These are phyloP conservation scores for Discostella stelligera DNA, from an alignment of 352 stramenopile species.

Conservation along the genomic window DNA sequence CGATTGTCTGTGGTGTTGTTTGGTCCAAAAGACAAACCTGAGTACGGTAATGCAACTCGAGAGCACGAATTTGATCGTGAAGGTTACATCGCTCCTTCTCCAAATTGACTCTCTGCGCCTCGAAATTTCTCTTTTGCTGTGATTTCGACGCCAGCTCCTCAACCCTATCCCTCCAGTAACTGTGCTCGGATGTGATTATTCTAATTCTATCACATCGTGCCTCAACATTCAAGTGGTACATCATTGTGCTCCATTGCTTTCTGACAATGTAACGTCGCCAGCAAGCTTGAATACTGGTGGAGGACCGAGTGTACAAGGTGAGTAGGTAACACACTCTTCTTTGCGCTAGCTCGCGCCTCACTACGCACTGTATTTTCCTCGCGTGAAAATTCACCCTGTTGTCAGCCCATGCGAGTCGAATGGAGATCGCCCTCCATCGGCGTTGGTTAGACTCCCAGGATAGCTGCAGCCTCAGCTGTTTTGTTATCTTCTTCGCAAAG, in stretches of 20 bases:
- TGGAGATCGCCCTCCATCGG: slow-evolving; percentile 30
- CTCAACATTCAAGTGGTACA: slow-evolving; percentile 23
- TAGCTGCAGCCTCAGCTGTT: slow-evolving; percentile 21
- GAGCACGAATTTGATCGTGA: slow-evolving; percentile 25
- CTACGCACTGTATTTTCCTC: slow-evolving; percentile 44
- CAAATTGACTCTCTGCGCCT: slow-evolving; percentile 26
- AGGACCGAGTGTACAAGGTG: slow-evolving; percentile 12
- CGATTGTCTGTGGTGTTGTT: slow-evolving; percentile 36
- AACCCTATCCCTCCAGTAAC: slow-evolving; percentile 35
- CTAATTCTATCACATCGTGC: slow-evolving; percentile 31
- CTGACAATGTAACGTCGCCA: slow-evolving; percentile 32
- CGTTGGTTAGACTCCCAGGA: slow-evolving; percentile 35
- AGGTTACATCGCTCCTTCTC: slow-evolving; percentile 19
- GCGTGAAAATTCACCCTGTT: slow-evolving; percentile 32
- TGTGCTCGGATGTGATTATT: slow-evolving; percentile 36
- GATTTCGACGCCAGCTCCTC: slow-evolving; percentile 24
- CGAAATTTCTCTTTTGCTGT: slow-evolving; percentile 18
- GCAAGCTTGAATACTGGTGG: slow-evolving; percentile 32
- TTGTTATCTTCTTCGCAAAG: slow-evolving; percentile 30
- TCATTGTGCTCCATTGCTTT: slow-evolving; percentile 7
- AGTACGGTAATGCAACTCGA: slow-evolving; percentile 45
- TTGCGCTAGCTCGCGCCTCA: slow-evolving; percentile 28
- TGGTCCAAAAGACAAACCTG: slow-evolving; percentile 34
- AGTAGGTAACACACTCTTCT: slow-evolving; percentile 12
- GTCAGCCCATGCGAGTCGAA: slow-evolving; percentile 33